phyloP scores from a whole-genome alignment of 345 rosid genomes.

The Eucalyptus regnans region DNA sequence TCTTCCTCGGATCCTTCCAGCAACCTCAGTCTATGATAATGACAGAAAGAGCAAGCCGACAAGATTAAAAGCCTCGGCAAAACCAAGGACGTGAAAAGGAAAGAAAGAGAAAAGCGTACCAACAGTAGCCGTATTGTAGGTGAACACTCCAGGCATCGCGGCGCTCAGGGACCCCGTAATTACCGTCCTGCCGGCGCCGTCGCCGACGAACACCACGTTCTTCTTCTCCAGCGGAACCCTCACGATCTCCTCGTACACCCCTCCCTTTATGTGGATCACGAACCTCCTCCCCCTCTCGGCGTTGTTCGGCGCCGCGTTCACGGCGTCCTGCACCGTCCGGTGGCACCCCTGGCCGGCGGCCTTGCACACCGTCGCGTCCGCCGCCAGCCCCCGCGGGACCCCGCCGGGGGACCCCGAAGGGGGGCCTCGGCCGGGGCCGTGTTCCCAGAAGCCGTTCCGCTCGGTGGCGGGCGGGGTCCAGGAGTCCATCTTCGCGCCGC shows the following conservation, averaged over 20 bases:
- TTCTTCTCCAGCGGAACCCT: constrained; percentile 69
- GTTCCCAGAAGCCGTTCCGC: constrained; percentile 64
- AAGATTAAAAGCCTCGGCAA: neutral
- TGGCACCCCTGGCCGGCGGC: constrained; percentile 23
- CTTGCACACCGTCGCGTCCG: constrained; percentile 65
- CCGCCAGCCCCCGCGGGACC: constrained; percentile 31
- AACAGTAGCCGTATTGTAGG: constrained; percentile 72
- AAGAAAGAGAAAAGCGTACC: constrained; percentile 23
- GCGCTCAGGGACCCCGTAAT: constrained; percentile 51
- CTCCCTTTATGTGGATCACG: constrained; percentile 52
- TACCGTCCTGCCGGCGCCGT: constrained; percentile 83
- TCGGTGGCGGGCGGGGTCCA: constrained; percentile 75
- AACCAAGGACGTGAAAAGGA: neutral
- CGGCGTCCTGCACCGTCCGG: constrained; percentile 73
- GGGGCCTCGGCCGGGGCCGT: neutral
- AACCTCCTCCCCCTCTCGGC: constrained; percentile 4
- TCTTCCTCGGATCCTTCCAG: neutral
- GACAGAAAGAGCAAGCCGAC: neutral
- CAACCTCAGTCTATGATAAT: neutral
- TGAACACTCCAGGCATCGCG: constrained; percentile 52
- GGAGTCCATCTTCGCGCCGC: constrained; percentile 22
- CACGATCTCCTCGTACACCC: constrained; percentile 67
- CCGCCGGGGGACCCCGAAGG: constrained; percentile 8
- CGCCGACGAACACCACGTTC: constrained; percentile 74
- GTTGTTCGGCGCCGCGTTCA: constrained; percentile 63